Base-by-base conservation (phyloP, 495 filamentous ascomycete genomes). In the Podospora australis region DNA sequence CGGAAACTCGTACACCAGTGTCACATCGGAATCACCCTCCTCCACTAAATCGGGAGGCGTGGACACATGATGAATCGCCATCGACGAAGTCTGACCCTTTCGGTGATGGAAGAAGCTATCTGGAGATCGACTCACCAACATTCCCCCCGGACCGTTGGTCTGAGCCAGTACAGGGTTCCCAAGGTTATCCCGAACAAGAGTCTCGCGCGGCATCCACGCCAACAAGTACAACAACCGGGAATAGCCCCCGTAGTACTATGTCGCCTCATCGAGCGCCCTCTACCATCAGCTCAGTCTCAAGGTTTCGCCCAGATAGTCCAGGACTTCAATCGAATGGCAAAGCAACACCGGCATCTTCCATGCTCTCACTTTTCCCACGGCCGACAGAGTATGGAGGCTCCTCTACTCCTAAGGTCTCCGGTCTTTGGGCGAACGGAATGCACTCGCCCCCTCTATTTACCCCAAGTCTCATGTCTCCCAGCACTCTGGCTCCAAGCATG, bases 21-120 rank as follows among this genome's bases (percentile, higher is more conserved):
- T 11, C 48, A 13, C 50, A 53, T 5, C 40, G 38, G 14, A 39
- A 38, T 11, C 39, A 41, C 3, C 44, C 50, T 1, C 43, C 48
- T 13, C 45, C 38, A 6, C 24, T 46, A 2, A 45, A 20, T 21
- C 30, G 48, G 16, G 38, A 35, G 14, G 40, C 16, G 5, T 53
- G 55, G 52, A 39, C 38, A 2, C 38, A 39, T 17, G 26, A 41
- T 16, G 28, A 26, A 6, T 55, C 55, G 9, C 47, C 53, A 6
- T 45, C 55, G 4, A 35, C 39, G 11, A 50, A 36, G 24, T 61
- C 58, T 2, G 55, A 55, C 19, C 43, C 46, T 2, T 48, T 52
- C 10, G 30, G n/a, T n/a, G 29, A 19, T 1, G n/a, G n/a, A n/a
- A 13, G 22, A 0, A n/a, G 28, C 10, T 35, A 43, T 22, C 22